Evolutionary conservation across 805 yeast genomes (phyloP), one percentile per base, ranked within the genome.

Genomic region (Isabelozyma heimii): DNA sequence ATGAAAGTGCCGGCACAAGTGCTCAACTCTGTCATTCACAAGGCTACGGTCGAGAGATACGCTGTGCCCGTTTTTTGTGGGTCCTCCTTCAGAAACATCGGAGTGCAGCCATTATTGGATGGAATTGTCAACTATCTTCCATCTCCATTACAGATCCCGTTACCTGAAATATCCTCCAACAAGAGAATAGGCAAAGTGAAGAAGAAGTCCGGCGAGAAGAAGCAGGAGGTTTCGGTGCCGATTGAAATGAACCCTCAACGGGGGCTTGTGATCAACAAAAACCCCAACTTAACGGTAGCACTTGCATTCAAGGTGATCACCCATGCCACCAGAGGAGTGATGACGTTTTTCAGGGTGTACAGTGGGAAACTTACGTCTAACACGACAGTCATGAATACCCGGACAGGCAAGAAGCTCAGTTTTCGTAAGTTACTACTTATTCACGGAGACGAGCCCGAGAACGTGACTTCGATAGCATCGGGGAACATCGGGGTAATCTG

Each of bases 401-500:
- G 88, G 41, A 85, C 87, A 0, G 89, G 87, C 0, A 79, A 81
- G 45, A 81, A 79, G 49, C 76, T 89, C 47, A 79, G 83, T 45
- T 75, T 89, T 14, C 83, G 87, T 10, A 87, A 84, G 56, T 68
- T 94, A 40, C 71, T 89, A 44, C 69, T 87, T 46, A 90, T 92
- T 92, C 91, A 91, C 67, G 99, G 97, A 2, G 91, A 92, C 57
- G 75, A 75, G 27, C 91, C 96, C 0, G 82, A 85, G 50, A 91
- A 87, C 40, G 90, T 91, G 2, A 67, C 74, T 24, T 65, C 64
- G 26, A 73, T 92, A 16, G 64, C 73, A 6, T 76, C 87, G 0
- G 99, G 99, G 3, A 89, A 89, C 54, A 94, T 94, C 59, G 98
- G 97, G 35, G 97, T 94, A 5, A 78, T 89, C n/a, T 73, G 85